Base-by-base conservation (phyloP, 2,329 filamentous ascomycete species). In the Colletotrichum sp. region DNA sequence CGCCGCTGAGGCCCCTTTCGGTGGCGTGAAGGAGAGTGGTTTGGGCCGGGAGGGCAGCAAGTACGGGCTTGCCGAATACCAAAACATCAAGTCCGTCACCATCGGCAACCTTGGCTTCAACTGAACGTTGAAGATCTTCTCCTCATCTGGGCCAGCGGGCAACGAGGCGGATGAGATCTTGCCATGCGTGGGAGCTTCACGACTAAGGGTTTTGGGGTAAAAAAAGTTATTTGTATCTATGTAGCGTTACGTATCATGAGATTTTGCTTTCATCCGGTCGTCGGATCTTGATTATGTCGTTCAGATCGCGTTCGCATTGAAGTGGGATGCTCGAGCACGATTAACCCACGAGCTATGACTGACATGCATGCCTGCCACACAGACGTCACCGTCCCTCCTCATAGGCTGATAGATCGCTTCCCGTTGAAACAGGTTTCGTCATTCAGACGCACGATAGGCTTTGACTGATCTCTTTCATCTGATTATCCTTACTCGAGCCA, bases 1-100 rank as follows among this genome's bases (percentile, higher is more conserved):
- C 60, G 82, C 82, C 15, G 80, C 83, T 12, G 83, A 84, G 79
- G 80, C 82, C 49, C 83, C 83, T 18, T 83, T 84, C 39, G 83
- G 83, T 4, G 83, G 83, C 71, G 77, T 84, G 72, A 85, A 85
- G 80, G 83, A 84, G 81, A 84, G 82, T 16, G 83, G 82, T 1
- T 80, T 83, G 65, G 83, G 83, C n/a, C 81, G 82, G 65, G 83
- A 84, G 77, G 80, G 83, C 49, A 82, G 83, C 0, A 78, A 81
- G 68, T 81, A 84, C 57, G 82, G 82, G 0, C 24, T 84, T 18
- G 79, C 80, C 8, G 82, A 83, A 68, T 84, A 81, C 78, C 81
- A 69, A 36, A 75, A 74, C 65, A 70, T 60, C 64, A 70, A 88
- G 81, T 68, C 69, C 8, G 69, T 68, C 12, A 64, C 32, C 15